Percentiles rank a stretch among this genome's conserved stretches.
Evolutionary conservation across 2,329 filamentous ascomycete genomes (phyloP).

Genomic region (Tolypocladium album): DNA sequence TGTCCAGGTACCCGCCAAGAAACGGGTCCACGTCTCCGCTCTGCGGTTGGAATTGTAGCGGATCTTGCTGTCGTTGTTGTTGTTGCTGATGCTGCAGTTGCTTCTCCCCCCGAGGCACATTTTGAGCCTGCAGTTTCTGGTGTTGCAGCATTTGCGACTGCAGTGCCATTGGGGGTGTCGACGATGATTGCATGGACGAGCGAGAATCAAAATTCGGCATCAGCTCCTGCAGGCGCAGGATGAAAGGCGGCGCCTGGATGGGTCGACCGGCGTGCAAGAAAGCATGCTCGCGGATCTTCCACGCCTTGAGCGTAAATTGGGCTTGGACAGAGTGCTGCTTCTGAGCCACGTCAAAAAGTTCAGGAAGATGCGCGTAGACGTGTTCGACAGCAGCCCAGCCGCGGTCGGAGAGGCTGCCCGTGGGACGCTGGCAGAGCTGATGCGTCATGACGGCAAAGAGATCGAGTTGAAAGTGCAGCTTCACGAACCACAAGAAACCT

Average conservation of each 20-base stretch:
- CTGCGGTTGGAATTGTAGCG: slow-evolving; percentile 2
- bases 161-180: slow-evolving; percentile 15
- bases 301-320: slow-evolving; percentile 38
- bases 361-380: slow-evolving; percentile 36
- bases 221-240: slow-evolving; percentile 31
- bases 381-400: slow-evolving; percentile 38
- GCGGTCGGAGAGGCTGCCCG: slow-evolving; percentile 39
- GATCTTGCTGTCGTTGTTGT: slow-evolving; percentile 3
- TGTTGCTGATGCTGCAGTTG: neutral
- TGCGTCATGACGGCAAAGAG: slow-evolving; percentile 44
- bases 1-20: slow-evolving; percentile 32
- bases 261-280: slow-evolving; percentile 23
- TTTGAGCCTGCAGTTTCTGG: neutral
- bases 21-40: slow-evolving; percentile 29
- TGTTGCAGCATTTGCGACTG: slow-evolving; percentile 11
- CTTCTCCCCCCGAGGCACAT: too few species aligned
- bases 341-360: slow-evolving; percentile 37
- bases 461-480: slow-evolving; percentile 44
- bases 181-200: slow-evolving; percentile 17
- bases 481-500: slow-evolving; percentile 45
- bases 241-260: slow-evolving; percentile 32
- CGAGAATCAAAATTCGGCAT: slow-evolving; percentile 28
- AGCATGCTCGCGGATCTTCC: slow-evolving; percentile 37
- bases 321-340: slow-evolving; percentile 34
- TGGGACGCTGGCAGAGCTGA: slow-evolving; percentile 37